Evolutionary conservation across 768 basidiomycete genomes (phyloP), one percentile per base, ranked within the genome.

Genomic region (Pisolithus orientalis): DNA sequence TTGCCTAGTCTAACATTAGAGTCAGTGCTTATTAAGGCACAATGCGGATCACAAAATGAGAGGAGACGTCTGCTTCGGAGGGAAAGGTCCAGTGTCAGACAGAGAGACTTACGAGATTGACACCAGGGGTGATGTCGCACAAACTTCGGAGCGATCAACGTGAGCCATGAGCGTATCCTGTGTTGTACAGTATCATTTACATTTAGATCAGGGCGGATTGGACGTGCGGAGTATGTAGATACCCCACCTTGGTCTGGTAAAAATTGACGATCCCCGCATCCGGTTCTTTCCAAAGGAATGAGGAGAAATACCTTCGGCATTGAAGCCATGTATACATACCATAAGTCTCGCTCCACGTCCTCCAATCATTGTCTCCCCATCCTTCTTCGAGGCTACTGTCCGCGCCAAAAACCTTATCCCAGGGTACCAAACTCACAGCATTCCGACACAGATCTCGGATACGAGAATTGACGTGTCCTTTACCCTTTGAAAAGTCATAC

Each of bases 191-290:
- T 3, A 21, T n/a, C 42, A 32, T 21, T 43, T 14, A 52, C 44
- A 42, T 16, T 25, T 6, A 3, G 11, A 29, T 34, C 34, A 34
- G 34, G 34, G 34, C 34, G 11, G 8, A 24, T 5, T 2, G 31
- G 24, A 8, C 8, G 13, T 13, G 14, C 16, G 27, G 44, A 17
- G 28, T 43, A 56, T 32, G 11, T 34, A 34, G 13, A 34, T 14
- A 14, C 13, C 61, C 39, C 31, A 80, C 84, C 68, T 84, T 87
- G 43, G 77, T 78, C 66, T 94, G 90, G 64, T 96, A 97, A 63
- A 94, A 96, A 64, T 98, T 98, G 50, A 96, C 87, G 48, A 98
- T 96, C 7, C 94, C 95, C 10, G 94, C 94, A 62, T 99, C 95
- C 4, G 94, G 92, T 64, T 89, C 93, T 94, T 57, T 8, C 44